Percentiles rank a stretch among this genome's conserved stretches.
phyloP scores from a whole-genome alignment of 2,329 filamentous ascomycete genomes.

The Aspergillus oerlinghausenensis region DNA sequence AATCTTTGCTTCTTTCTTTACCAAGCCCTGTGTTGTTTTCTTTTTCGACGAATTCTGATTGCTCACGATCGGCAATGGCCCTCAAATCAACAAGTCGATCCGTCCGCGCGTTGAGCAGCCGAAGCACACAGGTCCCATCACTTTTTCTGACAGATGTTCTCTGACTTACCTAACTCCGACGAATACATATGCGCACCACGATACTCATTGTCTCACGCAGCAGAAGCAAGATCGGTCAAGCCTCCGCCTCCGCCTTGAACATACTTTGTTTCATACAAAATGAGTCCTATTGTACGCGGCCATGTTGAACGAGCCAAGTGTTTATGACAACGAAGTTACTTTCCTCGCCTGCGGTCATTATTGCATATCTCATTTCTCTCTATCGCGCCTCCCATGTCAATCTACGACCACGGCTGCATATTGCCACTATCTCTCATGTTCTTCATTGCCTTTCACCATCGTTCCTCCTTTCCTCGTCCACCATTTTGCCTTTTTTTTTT shows the following conservation, averaged over 20 bases:
- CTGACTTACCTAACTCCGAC: constrained; percentile 7
- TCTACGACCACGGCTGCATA: background rate
- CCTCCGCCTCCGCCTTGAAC: background rate
- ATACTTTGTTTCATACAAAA: background rate
- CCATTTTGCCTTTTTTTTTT: background rate
- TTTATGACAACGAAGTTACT: background rate
- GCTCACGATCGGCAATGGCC: constrained; percentile 7
- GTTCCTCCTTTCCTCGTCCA: background rate
- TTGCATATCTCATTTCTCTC: background rate
- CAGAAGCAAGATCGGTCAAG: background rate
- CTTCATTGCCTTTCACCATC: constrained; percentile 3
- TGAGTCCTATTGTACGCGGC: background rate
- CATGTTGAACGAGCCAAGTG: background rate
- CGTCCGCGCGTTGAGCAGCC: constrained; percentile 2
- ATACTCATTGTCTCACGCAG: background rate
- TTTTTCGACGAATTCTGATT: constrained; percentile 7
- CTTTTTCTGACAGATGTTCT: constrained; percentile 6
- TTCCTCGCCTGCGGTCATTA: background rate
- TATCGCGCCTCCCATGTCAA: background rate
- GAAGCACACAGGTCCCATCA: constrained; percentile 10
- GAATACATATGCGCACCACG: background rate
- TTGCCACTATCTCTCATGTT: background rate
- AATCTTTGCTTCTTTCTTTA: constrained; percentile 1
- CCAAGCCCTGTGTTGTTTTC: background rate
- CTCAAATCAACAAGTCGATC: constrained; percentile 1